phyloP scores from a whole-genome alignment of 1,284 basidiomycete species.

The Puccinia horiana region DNA sequence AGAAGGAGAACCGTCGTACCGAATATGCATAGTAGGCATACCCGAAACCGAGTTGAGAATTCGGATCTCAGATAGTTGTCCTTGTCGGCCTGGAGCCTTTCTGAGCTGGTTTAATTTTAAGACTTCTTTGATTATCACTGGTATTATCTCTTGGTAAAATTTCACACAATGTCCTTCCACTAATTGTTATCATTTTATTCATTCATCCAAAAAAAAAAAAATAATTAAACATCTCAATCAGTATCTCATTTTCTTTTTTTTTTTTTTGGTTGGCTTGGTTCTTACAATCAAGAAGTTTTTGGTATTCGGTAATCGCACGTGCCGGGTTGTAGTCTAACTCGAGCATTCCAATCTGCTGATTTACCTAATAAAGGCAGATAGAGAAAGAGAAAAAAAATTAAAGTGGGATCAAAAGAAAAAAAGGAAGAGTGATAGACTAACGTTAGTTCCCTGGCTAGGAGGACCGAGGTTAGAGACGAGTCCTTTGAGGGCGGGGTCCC shows the following conservation, averaged over 20 bases:
- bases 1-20: slow-evolving; percentile 27
- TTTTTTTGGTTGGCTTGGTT: background rate
- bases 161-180: slow-evolving; percentile 26
- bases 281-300: slow-evolving; percentile 37
- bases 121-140: slow-evolving; percentile 40
- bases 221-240: background rate
- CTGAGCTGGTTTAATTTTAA: slow-evolving; percentile 12
- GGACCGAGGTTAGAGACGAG: slow-evolving; percentile 21
- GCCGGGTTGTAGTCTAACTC: slow-evolving; percentile 16
- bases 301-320: background rate
- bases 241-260: background rate
- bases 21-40: slow-evolving; percentile 48
- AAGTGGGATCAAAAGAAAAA: background rate
- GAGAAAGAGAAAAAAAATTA: background rate
- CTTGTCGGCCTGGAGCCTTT: slow-evolving; percentile 35
- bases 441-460: background rate
- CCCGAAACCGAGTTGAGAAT: slow-evolving; percentile 18
- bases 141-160: slow-evolving; percentile 35
- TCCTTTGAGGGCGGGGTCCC: slow-evolving; percentile 17
- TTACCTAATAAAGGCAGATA: background rate
- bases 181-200: background rate
- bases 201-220: background rate
- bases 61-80: slow-evolving; percentile 28
- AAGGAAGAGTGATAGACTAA: background rate
- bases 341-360: slow-evolving; percentile 7